Base-by-base conservation (phyloP, 176 grass and related monocot species). In the Hordeum marinum region DNA sequence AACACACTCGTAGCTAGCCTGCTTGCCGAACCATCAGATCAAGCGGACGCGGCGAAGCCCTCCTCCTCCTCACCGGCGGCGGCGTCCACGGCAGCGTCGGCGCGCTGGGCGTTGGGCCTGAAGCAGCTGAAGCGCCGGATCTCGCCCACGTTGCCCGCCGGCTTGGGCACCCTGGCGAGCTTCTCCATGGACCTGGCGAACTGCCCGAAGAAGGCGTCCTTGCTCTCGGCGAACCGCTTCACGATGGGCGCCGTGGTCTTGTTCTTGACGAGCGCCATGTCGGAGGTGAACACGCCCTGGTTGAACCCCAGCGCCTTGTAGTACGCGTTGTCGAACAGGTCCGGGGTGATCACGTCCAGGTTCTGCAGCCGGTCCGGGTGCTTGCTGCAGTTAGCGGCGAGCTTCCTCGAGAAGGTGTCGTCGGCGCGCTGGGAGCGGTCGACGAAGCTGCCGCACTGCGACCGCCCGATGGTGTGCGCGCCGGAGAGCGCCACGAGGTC, bases 401-500 rank as follows among this genome's bases (percentile, higher is more conserved):
- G 83, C 82, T 18, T 71, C 15, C 26, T 1, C 0, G 76, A 78
- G 87, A 81, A 89, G 34, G 45, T 18, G 67, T 94, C 92, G 32
- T 89, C 83, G 21, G 59, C 23, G 9, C 83, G 75, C 45, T 57
- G 4, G 1, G 74, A 60, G 84, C 55, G 45, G 68, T 83, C 41
- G 24, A 5, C 35, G 80, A 89, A 85, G 82, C 31, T 35, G 15
- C 64, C 37, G 86, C 94, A 97, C 54, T 80, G 81, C 14, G 92
- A 82, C 32, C 75, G 59, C 3, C 92, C 90, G 76, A 97, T 62
- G 86, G 92, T 94, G 88, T 94, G 95, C 39, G 77, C 92, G 1
- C 95, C 90, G 12, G 95, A 97, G 14, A 97, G 92, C 84, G 92
- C 90, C 42, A 85, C 88, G 26, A 89, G 83, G 50, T 89, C 88